phyloP scores from a whole-genome alignment of 805 yeast species.

The Ogataea nonfermentans region DNA sequence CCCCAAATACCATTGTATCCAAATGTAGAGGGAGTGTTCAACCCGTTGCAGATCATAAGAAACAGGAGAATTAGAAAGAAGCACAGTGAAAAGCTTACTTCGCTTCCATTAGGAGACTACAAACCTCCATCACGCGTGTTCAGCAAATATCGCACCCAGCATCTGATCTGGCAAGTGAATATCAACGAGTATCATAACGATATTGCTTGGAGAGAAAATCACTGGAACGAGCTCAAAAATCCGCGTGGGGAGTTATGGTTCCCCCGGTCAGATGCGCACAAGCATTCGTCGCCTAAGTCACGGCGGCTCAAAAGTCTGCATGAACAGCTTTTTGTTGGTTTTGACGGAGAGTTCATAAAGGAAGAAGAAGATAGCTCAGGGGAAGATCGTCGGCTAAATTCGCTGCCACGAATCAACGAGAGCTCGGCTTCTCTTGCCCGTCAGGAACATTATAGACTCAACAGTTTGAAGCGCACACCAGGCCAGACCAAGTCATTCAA shows the following conservation, averaged over 20 bases:
- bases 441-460: constrained; percentile 25
- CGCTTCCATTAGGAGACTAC: constrained; percentile 43
- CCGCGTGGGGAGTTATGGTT: constrained; percentile 53
- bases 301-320: constrained; percentile 19
- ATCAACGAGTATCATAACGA: constrained; percentile 58
- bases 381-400: constrained; percentile 19
- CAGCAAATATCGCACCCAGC: constrained; percentile 42
- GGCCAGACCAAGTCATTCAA: constrained; percentile 15
- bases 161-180: constrained; percentile 64
- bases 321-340: constrained; percentile 29
- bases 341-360: constrained; percentile 26
- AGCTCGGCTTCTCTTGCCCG: constrained; percentile 29
- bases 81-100: constrained; percentile 46
- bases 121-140: constrained; percentile 69
- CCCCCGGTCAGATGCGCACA: constrained; percentile 29
- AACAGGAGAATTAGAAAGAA: constrained; percentile 60
- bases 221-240: constrained; percentile 50
- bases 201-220: constrained; percentile 52
- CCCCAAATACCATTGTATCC: constrained; percentile 32
- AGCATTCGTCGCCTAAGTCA: constrained; percentile 7
- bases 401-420: constrained; percentile 25
- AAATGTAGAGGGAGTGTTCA: constrained; percentile 66
- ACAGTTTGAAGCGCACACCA: constrained; percentile 20
- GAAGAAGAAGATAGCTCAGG: constrained; percentile 21
- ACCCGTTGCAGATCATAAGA: constrained; percentile 80